Percentiles rank a stretch among this genome's conserved stretches.
Conservation (phyloP, 805 yeast genomes). For the Myxozyma kluyveri region DNA sequence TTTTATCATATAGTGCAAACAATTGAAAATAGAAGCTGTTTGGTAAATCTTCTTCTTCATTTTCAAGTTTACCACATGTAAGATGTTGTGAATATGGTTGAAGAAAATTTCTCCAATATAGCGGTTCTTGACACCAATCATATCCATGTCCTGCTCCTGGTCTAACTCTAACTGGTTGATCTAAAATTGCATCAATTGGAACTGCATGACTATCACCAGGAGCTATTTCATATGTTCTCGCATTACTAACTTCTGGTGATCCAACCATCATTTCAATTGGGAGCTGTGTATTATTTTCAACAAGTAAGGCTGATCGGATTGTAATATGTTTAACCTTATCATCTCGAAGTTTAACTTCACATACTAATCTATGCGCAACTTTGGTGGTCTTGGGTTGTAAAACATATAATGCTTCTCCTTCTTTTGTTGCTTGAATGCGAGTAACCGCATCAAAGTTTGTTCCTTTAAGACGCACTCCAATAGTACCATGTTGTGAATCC, state of each 20-base stretch:
- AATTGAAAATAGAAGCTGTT: conserved; percentile 67
- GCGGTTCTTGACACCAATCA: conserved; percentile 61
- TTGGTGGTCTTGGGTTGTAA: conserved; percentile 59
- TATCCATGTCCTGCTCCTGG: conserved; percentile 53
- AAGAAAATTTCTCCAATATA: conserved; percentile 65
- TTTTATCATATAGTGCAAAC: conserved; percentile 58
- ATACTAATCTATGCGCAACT: conserved; percentile 69
- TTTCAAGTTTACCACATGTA: conserved; percentile 50
- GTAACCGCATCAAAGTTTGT: conserved; percentile 55
- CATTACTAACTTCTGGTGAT: conserved; percentile 38
- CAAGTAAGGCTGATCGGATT: conserved; percentile 70
- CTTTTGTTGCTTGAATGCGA: conserved; percentile 66
- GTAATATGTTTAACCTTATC: conserved; percentile 77
- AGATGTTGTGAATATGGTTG: conserved; percentile 50
- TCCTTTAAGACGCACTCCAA: conserved; percentile 43
- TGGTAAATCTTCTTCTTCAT: conserved; percentile 36
- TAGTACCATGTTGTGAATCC: conserved; percentile 28
- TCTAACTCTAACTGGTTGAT: conserved; percentile 54
- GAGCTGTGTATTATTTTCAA: conserved; percentile 67
- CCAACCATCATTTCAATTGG: conserved; percentile 47
- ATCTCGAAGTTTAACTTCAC: conserved; percentile 65
- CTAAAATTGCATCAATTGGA: conserved; percentile 69
- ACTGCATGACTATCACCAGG: conserved; percentile 63
- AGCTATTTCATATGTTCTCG: conserved; percentile 44
- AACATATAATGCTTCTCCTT: conserved; percentile 76